These are phyloP conservation scores for Terfezia boudieri DNA, from an alignment of 495 filamentous ascomycete species.

Conservation along the genomic window DNA sequence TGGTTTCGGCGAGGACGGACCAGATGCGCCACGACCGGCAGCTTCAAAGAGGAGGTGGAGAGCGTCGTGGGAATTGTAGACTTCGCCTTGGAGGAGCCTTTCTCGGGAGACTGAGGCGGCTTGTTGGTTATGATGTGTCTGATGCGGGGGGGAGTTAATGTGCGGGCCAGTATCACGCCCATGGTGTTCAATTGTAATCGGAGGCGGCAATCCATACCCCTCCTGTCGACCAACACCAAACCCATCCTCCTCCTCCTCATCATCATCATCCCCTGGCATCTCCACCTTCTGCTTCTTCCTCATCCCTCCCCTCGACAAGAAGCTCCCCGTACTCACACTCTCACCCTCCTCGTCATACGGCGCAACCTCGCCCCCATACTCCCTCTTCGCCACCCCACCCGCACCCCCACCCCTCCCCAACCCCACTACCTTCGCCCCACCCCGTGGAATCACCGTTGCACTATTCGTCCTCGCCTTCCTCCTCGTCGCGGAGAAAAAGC, in stretches of 20 bases:
- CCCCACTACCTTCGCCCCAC: conserved; percentile 2
- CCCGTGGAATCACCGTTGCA: conserved; percentile 15
- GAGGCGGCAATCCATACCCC: background rate
- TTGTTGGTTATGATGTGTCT: background rate
- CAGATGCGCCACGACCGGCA: conserved; percentile 22
- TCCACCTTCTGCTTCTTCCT: background rate
- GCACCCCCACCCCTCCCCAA: conserved; percentile 31
- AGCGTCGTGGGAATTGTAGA: conserved; percentile 37
- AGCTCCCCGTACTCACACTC: background rate
- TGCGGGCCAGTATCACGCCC: background rate
- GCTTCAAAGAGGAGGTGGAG: conserved; percentile 38
- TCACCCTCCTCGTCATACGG: background rate
- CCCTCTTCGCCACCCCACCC: conserved; percentile 21
- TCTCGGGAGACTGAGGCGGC: conserved; percentile 25
- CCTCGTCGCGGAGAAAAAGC: conserved; percentile 88
- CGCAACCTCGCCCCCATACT: conserved; percentile 6
- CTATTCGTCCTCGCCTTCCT: conserved; percentile 71
- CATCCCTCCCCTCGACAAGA: background rate
- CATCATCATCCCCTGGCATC: background rate
- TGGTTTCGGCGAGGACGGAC: conserved; percentile 4
- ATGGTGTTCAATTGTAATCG: background rate
- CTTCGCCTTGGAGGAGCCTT: conserved; percentile 31
- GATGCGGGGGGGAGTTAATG: background rate
- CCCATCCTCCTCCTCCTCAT: background rate
- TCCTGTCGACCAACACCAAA: background rate